Percentiles rank a stretch among this genome's conserved stretches.
Conservation (phyloP, 352 stramenopile genomes). For the Globisporangium solare region DNA sequence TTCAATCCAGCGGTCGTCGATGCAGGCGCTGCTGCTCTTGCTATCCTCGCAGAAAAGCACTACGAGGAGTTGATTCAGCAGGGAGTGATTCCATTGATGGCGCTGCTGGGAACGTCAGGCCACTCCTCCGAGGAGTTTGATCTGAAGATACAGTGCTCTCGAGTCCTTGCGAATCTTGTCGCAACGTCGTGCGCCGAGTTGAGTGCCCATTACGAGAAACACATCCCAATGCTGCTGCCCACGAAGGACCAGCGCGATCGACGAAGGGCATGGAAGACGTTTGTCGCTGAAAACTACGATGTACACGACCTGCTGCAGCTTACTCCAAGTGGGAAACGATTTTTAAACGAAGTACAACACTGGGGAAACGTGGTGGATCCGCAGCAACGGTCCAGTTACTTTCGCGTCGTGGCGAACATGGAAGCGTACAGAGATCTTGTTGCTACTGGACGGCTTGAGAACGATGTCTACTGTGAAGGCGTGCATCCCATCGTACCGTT, state of each 20-base stretch:
- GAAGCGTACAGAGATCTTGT: slow-evolving; percentile 48
- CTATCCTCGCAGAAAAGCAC: slow-evolving; percentile 62
- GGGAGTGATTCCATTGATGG: slow-evolving; percentile 56
- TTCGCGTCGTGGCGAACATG: slow-evolving; percentile 64
- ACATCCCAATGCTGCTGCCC: slow-evolving; percentile 10
- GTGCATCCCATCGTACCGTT: slow-evolving; percentile 68
- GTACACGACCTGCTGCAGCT: slow-evolving; percentile 44
- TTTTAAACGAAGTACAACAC: slow-evolving; percentile 30
- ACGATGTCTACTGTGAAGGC: slow-evolving; percentile 70
- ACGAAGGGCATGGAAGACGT: slow-evolving; percentile 18
- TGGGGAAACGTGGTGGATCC: slow-evolving; percentile 49
- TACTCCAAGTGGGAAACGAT: slow-evolving; percentile 35
- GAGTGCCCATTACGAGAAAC: slow-evolving; percentile 5
- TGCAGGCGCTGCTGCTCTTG: slow-evolving; percentile 57
- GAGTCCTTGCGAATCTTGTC: slow-evolving; percentile 73
- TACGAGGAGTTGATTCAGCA: slow-evolving; percentile 58
- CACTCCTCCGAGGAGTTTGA: slow-evolving; percentile 27
- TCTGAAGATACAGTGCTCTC: slow-evolving; percentile 53
- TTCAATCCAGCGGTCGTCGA: slow-evolving; percentile 73
- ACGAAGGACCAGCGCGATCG: background rate
- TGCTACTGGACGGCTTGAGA: slow-evolving; percentile 20
- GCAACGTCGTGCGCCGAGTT: slow-evolving; percentile 47
- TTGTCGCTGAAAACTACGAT: slow-evolving; percentile 44
- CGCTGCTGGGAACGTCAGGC: slow-evolving; percentile 38
- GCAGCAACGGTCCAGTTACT: slow-evolving; percentile 76